Evolutionary conservation across 164 flowering plant species (phyloP).

Genomic region (Vitis rupestris): DNA sequence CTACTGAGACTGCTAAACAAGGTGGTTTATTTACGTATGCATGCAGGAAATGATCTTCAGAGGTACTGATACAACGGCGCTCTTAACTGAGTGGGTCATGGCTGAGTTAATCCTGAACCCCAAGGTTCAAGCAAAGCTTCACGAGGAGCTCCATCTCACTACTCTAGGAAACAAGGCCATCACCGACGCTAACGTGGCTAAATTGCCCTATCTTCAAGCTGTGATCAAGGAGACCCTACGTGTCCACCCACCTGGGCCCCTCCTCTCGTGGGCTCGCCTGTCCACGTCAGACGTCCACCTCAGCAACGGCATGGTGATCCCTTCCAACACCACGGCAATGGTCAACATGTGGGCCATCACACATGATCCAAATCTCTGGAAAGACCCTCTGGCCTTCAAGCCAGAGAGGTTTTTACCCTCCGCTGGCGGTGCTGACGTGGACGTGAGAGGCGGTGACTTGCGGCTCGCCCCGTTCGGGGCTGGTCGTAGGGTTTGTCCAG

Average conservation of each 20-base stretch:
- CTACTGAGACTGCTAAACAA: not conserved
- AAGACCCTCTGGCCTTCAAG: slow-evolving; percentile 4
- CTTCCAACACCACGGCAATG: slow-evolving; percentile 36
- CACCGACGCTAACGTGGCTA: slow-evolving; percentile 35
- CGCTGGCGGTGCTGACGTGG: not conserved
- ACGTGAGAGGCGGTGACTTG: slow-evolving; percentile 1
- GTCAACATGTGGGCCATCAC: slow-evolving; percentile 41
- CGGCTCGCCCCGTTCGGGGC: slow-evolving; percentile 25
- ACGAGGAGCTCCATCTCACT: slow-evolving; percentile 23
- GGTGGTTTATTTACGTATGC: not conserved
- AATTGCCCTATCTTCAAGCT: slow-evolving; percentile 39
- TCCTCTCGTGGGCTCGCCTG: slow-evolving; percentile 67
- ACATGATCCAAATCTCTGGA: slow-evolving; percentile 4
- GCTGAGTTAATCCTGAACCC: slow-evolving; percentile 55
- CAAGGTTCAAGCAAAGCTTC: slow-evolving; percentile 36
- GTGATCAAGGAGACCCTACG: slow-evolving; percentile 59
- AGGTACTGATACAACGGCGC: slow-evolving; percentile 66
- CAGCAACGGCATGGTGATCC: slow-evolving; percentile 22
- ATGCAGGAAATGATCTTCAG: slow-evolving; percentile 69
- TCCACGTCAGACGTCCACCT: slow-evolving; percentile 27
- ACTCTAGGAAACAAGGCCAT: slow-evolving; percentile 7
- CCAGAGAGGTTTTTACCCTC: slow-evolving; percentile 7
- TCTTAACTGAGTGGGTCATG: slow-evolving; percentile 61
- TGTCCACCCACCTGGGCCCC: slow-evolving; percentile 70
- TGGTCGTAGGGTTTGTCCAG: slow-evolving; percentile 20